These are phyloP conservation scores for Citrus medica DNA, from an alignment of 345 rosid species.

Conservation along the genomic window DNA sequence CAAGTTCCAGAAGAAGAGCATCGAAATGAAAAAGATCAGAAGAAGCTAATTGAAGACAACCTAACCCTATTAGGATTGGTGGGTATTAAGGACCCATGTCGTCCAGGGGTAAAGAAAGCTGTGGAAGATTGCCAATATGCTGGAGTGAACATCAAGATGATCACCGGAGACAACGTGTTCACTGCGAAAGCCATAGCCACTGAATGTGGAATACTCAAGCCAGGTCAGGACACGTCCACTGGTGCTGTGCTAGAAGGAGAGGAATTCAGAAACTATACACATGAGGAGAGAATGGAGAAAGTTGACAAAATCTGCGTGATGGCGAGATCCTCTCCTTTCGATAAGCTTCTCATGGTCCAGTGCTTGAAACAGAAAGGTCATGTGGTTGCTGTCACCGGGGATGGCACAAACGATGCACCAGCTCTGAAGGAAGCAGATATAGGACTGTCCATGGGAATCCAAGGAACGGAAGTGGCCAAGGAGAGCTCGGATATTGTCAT, in stretches of 20 bases:
- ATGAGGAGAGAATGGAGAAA: conserved; percentile 38
- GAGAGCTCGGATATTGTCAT: conserved; percentile 82
- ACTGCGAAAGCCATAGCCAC: conserved; percentile 81
- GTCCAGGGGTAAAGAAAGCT: conserved; percentile 57
- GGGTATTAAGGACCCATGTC: conserved; percentile 74
- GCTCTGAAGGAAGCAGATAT: conserved; percentile 74
- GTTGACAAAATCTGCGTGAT: conserved; percentile 63
- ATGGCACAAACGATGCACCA: conserved; percentile 78
- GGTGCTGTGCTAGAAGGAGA: conserved; percentile 65
- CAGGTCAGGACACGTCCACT: conserved; percentile 18
- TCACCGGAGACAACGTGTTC: conserved; percentile 72
- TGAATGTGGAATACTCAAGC: conserved; percentile 63
- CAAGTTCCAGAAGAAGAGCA: conserved; percentile 21
- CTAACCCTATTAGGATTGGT: conserved; percentile 59
- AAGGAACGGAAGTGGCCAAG: conserved; percentile 78
- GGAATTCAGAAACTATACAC: conserved; percentile 44
- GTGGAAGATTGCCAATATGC: conserved; percentile 63
- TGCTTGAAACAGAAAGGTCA: conserved; percentile 64
- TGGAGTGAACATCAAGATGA: conserved; percentile 72
- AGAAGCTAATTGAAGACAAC: conserved; percentile 36
- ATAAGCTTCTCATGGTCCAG: conserved; percentile 77
- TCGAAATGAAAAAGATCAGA: conserved; percentile 2
- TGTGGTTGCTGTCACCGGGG: conserved; percentile 74
- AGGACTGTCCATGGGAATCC: conserved; percentile 76
- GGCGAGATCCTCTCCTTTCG: conserved; percentile 76